These are phyloP conservation scores for Podila epigama DNA, from an alignment of 192 early-diverging fungal genomes.

Conservation along the genomic window DNA sequence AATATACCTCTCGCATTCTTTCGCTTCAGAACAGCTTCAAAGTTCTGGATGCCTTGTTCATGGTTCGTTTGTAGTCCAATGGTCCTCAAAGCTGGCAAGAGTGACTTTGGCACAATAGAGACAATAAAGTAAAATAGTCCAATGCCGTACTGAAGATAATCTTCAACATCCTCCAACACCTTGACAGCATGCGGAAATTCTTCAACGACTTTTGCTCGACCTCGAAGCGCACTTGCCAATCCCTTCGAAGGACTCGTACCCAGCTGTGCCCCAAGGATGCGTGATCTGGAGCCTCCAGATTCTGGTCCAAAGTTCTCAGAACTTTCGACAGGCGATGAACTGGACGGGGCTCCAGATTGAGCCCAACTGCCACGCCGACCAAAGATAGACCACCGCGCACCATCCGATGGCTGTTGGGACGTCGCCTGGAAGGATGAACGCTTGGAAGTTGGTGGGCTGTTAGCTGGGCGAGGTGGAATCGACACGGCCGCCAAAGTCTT, in stretches of 20 bases:
- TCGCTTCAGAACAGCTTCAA: slow-evolving; percentile 29
- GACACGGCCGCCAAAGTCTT: slow-evolving; percentile 16
- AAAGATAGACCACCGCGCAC: slow-evolving; percentile 41
- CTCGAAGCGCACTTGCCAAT: slow-evolving; percentile 21
- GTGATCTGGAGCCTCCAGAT: slow-evolving; percentile 8
- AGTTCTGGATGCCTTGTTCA: slow-evolving; percentile 34
- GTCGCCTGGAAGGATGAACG: slow-evolving; percentile 4
- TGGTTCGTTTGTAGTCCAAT: slow-evolving; percentile 44
- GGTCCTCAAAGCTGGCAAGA: slow-evolving; percentile 29
- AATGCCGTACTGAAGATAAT: slow-evolving; percentile 50
- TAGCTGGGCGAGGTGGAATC: neutral
- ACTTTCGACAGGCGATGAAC: slow-evolving; percentile 13
- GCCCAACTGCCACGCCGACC: slow-evolving; percentile 18
- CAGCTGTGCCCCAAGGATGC: slow-evolving; percentile 7
- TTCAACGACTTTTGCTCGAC: slow-evolving; percentile 40
- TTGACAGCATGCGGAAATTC: slow-evolving; percentile 35
- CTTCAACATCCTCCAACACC: slow-evolving; percentile 46
- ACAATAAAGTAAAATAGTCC: slow-evolving; percentile 53
- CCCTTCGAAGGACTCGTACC: slow-evolving; percentile 12
- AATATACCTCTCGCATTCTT: slow-evolving; percentile 36
- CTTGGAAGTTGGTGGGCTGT: slow-evolving; percentile 1
- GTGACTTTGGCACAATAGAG: slow-evolving; percentile 43
- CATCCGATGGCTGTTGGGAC: slow-evolving; percentile 22
- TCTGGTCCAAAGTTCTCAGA: neutral
- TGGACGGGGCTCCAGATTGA: slow-evolving; percentile 16